Base-by-base conservation (phyloP, 2,329 filamentous ascomycete genomes). In the Paraconiothyrium brasiliense region DNA sequence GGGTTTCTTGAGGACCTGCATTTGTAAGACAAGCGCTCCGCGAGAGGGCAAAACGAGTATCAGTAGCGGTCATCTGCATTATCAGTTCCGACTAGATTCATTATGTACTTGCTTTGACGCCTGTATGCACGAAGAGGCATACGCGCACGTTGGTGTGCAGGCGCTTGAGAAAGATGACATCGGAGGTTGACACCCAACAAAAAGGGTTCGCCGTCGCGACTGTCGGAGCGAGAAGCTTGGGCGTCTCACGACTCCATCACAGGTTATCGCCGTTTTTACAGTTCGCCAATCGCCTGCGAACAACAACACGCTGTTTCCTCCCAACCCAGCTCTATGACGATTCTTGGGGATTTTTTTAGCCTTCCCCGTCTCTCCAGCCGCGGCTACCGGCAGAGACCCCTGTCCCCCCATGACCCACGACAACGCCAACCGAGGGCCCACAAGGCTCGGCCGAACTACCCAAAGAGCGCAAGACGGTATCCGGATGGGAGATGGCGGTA, bases 371-470 rank as follows among this genome's bases (percentile, higher is more conserved):
- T 27, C 37, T 39, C 37, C 9, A 39, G 37, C 37, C 37, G 27
- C 39, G 51, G 51, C 39, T 44, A 5, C 44, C 39, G 51, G 51
- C 37, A 44, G 16, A 39, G 37, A 6, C 10, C 11, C 5, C 27
- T 30, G 27, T 30, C 4, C 27, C 27, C 27, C 20, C n/a, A 41
- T 16, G 49, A 41, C 27, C 49, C 34, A 39, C n/a, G 35, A 34
- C n/a, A 7, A 34, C n/a, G 5, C 27, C 27, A 47, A 46, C 27
- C 9, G 44, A 30, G 35, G 52, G 24, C 20, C 41, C 54, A 47
- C 43, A 56, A 24, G 32, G 41, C 41, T 56, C 54, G 54, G 54
- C 54, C 54, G 51, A 54, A 44, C 37, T 44, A 14, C 35, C 35
- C 35, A 52, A 52, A 52, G 49, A 20, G 51, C 51, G 51, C 20